phyloP scores from a whole-genome alignment of 2,329 filamentous ascomycete species.

The Kalmusia sp. region DNA sequence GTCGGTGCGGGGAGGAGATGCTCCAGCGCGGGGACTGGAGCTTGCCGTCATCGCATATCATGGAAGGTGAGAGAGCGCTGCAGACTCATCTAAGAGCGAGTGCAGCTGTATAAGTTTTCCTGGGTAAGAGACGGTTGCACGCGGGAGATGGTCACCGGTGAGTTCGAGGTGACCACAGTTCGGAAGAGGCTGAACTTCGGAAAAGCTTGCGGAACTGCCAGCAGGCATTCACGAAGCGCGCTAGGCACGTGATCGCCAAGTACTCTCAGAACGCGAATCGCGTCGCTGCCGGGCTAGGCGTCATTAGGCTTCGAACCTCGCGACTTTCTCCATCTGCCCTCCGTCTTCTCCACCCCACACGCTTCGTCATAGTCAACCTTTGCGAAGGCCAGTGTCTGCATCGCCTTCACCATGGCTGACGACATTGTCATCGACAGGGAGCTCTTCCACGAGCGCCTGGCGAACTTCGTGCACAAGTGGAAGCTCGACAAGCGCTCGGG shows the following conservation, averaged over 20 bases:
- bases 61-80: slow-evolving; percentile 22
- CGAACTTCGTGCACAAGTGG: slow-evolving; percentile 88
- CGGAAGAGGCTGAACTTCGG: slow-evolving; percentile 4
- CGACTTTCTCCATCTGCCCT: slow-evolving; percentile 32
- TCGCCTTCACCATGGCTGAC: slow-evolving; percentile 60
- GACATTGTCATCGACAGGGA: slow-evolving; percentile 94
- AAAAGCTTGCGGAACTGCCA: neutral
- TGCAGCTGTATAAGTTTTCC: neutral
- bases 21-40: slow-evolving; percentile 44
- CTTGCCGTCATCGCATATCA: slow-evolving; percentile 47
- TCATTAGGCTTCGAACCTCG: slow-evolving; percentile 17
- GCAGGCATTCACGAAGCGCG: neutral
- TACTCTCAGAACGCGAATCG: slow-evolving; percentile 23
- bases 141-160: slow-evolving; percentile 16
- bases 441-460: slow-evolving; percentile 91
- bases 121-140: slow-evolving; percentile 10
- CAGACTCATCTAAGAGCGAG: slow-evolving; percentile 22
- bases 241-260: slow-evolving; percentile 6
- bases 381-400: slow-evolving; percentile 22
- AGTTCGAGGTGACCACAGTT: slow-evolving; percentile 4
- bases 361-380: slow-evolving; percentile 23
- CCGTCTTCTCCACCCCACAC: slow-evolving; percentile 18
- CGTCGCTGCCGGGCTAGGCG: slow-evolving; percentile 22
- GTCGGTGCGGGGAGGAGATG: slow-evolving; percentile 27
- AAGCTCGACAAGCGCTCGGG: slow-evolving; percentile 92